phyloP scores from a whole-genome alignment of 345 rosid genomes.

The Eucalyptus melliodora region DNA sequence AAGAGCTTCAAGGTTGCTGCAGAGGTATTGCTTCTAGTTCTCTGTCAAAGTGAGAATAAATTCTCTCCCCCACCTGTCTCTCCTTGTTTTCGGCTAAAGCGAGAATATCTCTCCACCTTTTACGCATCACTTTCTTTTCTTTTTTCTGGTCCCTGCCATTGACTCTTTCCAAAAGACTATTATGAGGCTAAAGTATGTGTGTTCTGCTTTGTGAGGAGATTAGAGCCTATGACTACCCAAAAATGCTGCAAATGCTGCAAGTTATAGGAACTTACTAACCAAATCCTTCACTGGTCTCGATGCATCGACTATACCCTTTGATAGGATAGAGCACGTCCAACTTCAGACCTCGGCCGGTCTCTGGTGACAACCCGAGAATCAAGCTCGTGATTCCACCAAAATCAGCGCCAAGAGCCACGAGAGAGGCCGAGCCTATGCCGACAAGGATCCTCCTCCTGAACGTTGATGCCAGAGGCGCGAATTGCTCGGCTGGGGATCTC shows the following conservation, averaged over 20 bases:
- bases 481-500: conserved; percentile 46
- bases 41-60: not conserved
- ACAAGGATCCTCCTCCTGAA: conserved; percentile 55
- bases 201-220: not conserved
- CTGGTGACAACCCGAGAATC: conserved; percentile 67
- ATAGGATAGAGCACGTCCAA: conserved; percentile 79
- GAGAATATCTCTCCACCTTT: not conserved
- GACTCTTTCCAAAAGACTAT: not conserved
- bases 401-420: conserved; percentile 77
- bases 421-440: conserved; percentile 61
- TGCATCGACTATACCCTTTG: conserved; percentile 61
- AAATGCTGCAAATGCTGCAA: not conserved
- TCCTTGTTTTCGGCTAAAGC: not conserved
- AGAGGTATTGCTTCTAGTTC: not conserved
- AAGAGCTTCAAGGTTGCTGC: not conserved
- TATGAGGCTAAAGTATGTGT: not conserved
- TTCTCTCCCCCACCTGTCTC: not conserved
- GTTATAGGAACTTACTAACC: conserved; percentile 38
- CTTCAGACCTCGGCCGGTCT: conserved; percentile 45
- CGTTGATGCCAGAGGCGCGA: conserved; percentile 46
- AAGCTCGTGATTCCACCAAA: conserved; percentile 71
- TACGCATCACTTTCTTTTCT: not conserved
- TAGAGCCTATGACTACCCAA: not conserved
- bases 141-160: not conserved
- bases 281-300: conserved; percentile 66